Percentiles rank a stretch among this genome's conserved stretches.
Conservation (phyloP, 1,284 basidiomycete species). For the Boletus subluridellus region DNA sequence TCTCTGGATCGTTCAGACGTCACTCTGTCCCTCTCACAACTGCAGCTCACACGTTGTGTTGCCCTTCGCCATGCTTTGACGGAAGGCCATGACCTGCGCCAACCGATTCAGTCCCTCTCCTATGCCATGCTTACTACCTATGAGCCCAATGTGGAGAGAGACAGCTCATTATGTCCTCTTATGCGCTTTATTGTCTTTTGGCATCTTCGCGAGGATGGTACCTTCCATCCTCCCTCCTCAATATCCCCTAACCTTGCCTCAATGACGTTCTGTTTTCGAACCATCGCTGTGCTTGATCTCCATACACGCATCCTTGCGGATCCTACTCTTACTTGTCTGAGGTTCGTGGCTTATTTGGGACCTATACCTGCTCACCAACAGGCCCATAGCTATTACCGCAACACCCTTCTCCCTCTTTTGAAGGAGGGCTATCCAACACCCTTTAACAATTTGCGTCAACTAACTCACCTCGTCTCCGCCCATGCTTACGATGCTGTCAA, state of each 20-base stretch:
- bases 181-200: background rate
- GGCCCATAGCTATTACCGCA: background rate
- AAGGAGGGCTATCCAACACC: background rate
- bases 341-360: too few species aligned
- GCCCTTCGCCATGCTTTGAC: too few species aligned
- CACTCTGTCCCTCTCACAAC: too few species aligned
- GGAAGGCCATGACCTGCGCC: too few species aligned
- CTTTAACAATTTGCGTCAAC: background rate
- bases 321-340: too few species aligned
- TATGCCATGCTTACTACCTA: too few species aligned
- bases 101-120: too few species aligned
- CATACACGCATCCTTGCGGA: too few species aligned
- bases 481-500: background rate
- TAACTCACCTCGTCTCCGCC: background rate
- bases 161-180: background rate
- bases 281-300: too few species aligned
- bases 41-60: too few species aligned
- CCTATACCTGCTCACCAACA: too few species aligned
- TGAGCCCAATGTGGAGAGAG: background rate
- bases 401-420: background rate
- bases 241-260: conserved; percentile 3
- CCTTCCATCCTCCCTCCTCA: background rate
- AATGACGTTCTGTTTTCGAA: background rate
- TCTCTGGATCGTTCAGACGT: too few species aligned
- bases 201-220: conserved; percentile 3